Evolutionary conservation across 441 rosid genomes (phyloP).

Genomic region (Mallotus repandus): DNA sequence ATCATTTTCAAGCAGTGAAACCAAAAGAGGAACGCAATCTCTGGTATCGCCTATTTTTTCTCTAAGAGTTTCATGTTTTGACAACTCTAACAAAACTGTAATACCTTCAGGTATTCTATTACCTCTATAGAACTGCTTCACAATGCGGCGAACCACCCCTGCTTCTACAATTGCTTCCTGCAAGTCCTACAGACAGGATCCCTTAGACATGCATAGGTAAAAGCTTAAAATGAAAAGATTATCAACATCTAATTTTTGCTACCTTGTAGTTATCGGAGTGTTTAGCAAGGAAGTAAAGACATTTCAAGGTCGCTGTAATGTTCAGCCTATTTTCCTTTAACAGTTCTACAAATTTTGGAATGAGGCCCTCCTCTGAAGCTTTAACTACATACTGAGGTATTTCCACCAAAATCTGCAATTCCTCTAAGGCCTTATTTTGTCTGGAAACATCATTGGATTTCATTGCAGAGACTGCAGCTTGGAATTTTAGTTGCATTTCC

Average conservation of each 20-base stretch:
- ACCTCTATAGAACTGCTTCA: slow-evolving; percentile 41
- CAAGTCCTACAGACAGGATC: slow-evolving; percentile 17
- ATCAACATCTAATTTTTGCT: slow-evolving; percentile 7
- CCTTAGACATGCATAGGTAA: background rate
- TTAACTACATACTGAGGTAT: slow-evolving; percentile 36
- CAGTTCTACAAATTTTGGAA: slow-evolving; percentile 40
- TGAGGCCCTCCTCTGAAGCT: slow-evolving; percentile 31
- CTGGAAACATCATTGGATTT: slow-evolving; percentile 28
- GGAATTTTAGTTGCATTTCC: slow-evolving; percentile 41
- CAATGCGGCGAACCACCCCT: slow-evolving; percentile 38
- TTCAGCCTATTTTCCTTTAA: slow-evolving; percentile 33
- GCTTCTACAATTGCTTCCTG: slow-evolving; percentile 44
- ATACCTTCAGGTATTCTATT: slow-evolving; percentile 32
- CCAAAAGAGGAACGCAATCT: slow-evolving; percentile 49
- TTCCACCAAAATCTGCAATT: slow-evolving; percentile 35
- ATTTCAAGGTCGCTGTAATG: slow-evolving; percentile 33
- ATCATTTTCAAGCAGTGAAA: slow-evolving; percentile 39
- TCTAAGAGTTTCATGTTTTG: slow-evolving; percentile 34
- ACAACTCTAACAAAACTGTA: slow-evolving; percentile 42
- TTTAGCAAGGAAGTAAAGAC: slow-evolving; percentile 41
- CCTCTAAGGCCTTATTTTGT: slow-evolving; percentile 40
- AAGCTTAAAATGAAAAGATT: slow-evolving; percentile 1
- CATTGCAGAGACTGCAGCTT: slow-evolving; percentile 37
- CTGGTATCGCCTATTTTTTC: slow-evolving; percentile 43
- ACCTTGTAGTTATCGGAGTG: slow-evolving; percentile 41